A percentile compares a stretch with the other conserved stretches of the same genome.
These are phyloP conservation scores for Mallotus repandus DNA, from an alignment of 441 rosid species.

Conservation along the genomic window DNA sequence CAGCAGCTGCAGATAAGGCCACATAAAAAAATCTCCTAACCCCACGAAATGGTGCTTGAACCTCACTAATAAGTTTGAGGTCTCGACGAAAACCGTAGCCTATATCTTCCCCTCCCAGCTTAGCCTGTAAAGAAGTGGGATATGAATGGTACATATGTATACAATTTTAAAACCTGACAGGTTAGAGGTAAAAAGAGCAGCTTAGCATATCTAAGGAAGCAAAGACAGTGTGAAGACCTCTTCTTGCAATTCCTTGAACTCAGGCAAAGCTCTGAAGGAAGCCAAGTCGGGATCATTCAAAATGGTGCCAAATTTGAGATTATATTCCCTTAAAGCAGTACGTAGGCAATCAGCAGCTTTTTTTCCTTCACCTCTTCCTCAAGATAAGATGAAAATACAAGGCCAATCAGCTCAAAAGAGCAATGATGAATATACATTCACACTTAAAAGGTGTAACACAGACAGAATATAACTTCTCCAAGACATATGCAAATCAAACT, in stretches of 20 bases:
- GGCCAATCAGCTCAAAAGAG: slow-evolving; percentile 12
- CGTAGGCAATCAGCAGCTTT: slow-evolving; percentile 85
- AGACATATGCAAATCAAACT: not conserved
- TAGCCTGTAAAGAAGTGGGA: slow-evolving; percentile 53
- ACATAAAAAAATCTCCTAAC: slow-evolving; percentile 79
- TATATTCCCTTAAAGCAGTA: slow-evolving; percentile 72
- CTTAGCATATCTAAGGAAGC: slow-evolving; percentile 4
- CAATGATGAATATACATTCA: slow-evolving; percentile 1
- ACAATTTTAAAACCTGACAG: not conserved
- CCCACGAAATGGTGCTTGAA: slow-evolving; percentile 99
- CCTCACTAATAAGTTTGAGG: slow-evolving; percentile 91
- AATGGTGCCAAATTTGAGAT: slow-evolving; percentile 88
- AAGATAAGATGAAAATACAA: slow-evolving; percentile 27
- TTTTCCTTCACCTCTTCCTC: slow-evolving; percentile 81
- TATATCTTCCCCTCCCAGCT: slow-evolving; percentile 92
- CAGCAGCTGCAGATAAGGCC: slow-evolving; percentile 87
- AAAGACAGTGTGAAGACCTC: slow-evolving; percentile 48
- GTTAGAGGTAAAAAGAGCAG: not conserved
- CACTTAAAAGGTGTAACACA: not conserved
- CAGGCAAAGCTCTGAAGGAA: slow-evolving; percentile 86
- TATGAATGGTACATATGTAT: not conserved
- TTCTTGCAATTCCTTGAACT: slow-evolving; percentile 93
- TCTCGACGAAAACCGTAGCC: slow-evolving; percentile 87
- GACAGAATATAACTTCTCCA: slow-evolving; percentile 10
- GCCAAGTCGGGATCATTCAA: slow-evolving; percentile 96